Percentiles rank a stretch among this genome's conserved stretches.
These are phyloP conservation scores for Yarrowia sp. DNA, from an alignment of 805 yeast species.

Conservation along the genomic window DNA sequence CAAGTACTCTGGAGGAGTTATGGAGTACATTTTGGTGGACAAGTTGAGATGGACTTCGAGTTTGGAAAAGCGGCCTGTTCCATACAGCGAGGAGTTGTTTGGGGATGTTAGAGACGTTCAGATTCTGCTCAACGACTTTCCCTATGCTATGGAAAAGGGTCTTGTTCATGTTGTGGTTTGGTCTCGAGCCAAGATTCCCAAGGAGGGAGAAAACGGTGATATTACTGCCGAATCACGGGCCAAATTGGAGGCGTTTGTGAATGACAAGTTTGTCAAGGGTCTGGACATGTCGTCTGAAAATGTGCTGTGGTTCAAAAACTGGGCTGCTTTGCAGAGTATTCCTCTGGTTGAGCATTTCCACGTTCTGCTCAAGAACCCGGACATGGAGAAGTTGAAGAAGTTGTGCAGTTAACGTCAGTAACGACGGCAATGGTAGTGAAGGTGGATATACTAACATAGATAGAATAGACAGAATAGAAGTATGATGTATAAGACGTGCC, in stretches of 20 bases:
- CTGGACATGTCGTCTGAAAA: conserved; percentile 41
- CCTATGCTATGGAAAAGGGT: conserved; percentile 49
- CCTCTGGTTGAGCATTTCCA: conserved; percentile 56
- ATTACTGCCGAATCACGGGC: conserved; percentile 40
- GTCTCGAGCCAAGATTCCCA: conserved; percentile 49
- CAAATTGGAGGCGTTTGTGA: conserved; percentile 43
- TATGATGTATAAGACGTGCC: too few relatives aligned
- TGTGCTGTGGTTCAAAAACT: conserved; percentile 56
- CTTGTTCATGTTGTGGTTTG: conserved; percentile 55
- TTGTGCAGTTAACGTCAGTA: background rate
- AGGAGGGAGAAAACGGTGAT: conserved; percentile 44
- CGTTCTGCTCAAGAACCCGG: conserved; percentile 37
- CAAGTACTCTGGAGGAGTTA: conserved; percentile 21
- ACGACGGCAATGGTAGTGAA: too few relatives aligned
- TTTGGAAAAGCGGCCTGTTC: background rate
- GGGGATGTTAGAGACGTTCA: conserved; percentile 40
- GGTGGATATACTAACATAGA: too few relatives aligned
- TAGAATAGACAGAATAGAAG: background rate
- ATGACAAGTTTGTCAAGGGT: conserved; percentile 42
- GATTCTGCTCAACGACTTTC: conserved; percentile 52
- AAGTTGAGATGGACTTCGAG: background rate
- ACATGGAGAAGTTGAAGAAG: background rate
- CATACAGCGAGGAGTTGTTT: background rate
- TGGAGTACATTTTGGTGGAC: conserved; percentile 24
- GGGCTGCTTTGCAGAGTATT: conserved; percentile 55